phyloP scores from a whole-genome alignment of 2,329 filamentous ascomycete genomes.

The Alternaria brassicicola region DNA sequence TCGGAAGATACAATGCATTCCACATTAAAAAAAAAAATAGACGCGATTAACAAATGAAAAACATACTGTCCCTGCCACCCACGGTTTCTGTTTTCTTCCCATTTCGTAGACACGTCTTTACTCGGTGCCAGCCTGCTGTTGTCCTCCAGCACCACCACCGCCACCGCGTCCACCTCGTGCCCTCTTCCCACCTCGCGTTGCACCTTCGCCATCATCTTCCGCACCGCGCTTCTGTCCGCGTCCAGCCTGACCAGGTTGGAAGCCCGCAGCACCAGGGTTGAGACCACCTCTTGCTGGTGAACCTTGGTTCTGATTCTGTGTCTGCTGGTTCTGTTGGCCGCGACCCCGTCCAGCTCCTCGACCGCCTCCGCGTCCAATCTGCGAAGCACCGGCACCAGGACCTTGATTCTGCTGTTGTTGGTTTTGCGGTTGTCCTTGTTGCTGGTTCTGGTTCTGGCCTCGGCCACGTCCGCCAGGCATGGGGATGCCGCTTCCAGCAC shows the following conservation, averaged over 20 bases:
- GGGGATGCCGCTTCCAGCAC: slow-evolving; percentile 38
- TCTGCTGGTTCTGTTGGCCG: slow-evolving; percentile 15
- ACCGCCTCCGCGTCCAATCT: slow-evolving; percentile 38
- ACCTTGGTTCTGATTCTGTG: slow-evolving; percentile 26
- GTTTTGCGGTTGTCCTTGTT: not conserved
- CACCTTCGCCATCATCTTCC: slow-evolving; percentile 39
- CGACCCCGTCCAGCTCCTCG: slow-evolving; percentile 33
- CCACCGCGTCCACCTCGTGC: slow-evolving; percentile 33
- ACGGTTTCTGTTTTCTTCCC: too few species aligned
- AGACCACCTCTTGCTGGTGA: slow-evolving; percentile 31
- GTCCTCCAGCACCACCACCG: slow-evolving; percentile 22
- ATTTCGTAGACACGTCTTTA: not conserved
- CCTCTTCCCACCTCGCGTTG: slow-evolving; percentile 39
- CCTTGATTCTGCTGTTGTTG: slow-evolving; percentile 23
- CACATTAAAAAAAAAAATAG: too few species aligned
- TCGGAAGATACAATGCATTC: not conserved
- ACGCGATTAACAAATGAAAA: not conserved
- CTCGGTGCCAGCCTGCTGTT: slow-evolving; percentile 14
- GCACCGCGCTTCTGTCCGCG: slow-evolving; percentile 44
- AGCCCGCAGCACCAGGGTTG: slow-evolving; percentile 45
- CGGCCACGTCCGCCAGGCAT: slow-evolving; percentile 37
- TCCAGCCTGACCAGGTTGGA: slow-evolving; percentile 39
- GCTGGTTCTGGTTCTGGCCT: slow-evolving; percentile 20
- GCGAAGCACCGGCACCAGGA: slow-evolving; percentile 14
- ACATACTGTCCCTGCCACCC: not conserved